Evolutionary conservation across 768 basidiomycete genomes (phyloP), one percentile per base, ranked within the genome.

Genomic region (Daedaleopsis nitida): DNA sequence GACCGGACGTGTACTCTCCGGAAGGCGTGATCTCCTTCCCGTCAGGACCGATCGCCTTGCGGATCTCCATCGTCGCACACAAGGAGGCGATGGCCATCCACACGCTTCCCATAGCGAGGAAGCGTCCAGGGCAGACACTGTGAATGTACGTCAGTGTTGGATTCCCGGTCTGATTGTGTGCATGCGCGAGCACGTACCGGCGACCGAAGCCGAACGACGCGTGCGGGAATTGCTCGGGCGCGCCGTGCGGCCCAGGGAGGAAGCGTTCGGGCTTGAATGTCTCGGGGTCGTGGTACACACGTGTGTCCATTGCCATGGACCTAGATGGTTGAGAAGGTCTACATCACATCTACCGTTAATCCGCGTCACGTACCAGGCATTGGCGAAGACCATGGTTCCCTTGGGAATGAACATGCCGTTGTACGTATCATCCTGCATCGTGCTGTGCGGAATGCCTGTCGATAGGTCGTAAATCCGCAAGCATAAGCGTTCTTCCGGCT

Each of bases 91-190:
- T 75, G 51, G 80, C 76, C 53, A 78, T 65, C 79, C 78, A 86
- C 23, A 81, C 71, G 55, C 73, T 79, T 10, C 73, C 64, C 58
- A 83, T 79, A 5, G 80, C 84, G 50, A 86, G 77, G 66, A 82
- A 75, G 39, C 80, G 74, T 14, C 85, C 84, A 6, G 84, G 83
- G 62, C 85, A 86, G 54, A 79, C 76, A 60, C 82, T 83, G 48
- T 35, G 16, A 23, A 43, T 43, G 12, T 43, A 43, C 42, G 42
- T 13, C 42, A 32, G 27, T 32, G 27, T 7, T 9, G 52, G 37
- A 13, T 27, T 14, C 3, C 17, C 2, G 39, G 21, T 11, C 27
- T 12, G 1, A 34, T 39, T 10, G 7, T 9, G n/a, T 11, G 21
- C 11, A 12, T 9, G 23, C 9, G 11, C 23, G 23, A 1, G 37